Evolutionary conservation across 2,329 filamentous ascomycete genomes (phyloP).

Genomic region (Fragosphaeria purpurea): DNA sequence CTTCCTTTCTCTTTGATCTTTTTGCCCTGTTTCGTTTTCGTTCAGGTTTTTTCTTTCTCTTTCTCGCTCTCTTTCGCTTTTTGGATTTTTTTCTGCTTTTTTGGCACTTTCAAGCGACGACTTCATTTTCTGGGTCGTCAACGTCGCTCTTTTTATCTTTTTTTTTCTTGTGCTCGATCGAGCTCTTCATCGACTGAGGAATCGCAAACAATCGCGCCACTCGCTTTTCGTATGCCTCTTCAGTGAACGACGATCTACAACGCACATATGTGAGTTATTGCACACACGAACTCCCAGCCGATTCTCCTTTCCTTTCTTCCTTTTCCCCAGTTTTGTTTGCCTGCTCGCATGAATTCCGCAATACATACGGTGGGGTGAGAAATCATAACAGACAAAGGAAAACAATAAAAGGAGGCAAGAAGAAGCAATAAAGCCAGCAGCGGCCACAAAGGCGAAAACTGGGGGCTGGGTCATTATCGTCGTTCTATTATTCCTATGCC

Average conservation of each 20-base stretch:
- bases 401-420: not conserved
- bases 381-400: not conserved
- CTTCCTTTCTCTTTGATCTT: constrained; percentile 1
- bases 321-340: not conserved
- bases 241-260: not conserved
- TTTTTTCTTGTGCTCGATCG: not conserved
- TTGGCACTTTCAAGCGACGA: constrained; percentile 2
- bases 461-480: constrained; percentile 1
- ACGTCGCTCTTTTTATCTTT: constrained; percentile 6
- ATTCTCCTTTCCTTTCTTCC: not conserved
- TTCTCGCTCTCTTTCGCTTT: constrained; percentile 19
- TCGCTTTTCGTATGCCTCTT: constrained; percentile 1
- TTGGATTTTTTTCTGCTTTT: not conserved
- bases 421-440: not conserved
- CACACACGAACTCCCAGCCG: not conserved
- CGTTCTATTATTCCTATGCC: not conserved
- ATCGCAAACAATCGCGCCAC: not conserved
- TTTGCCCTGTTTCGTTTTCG: not conserved
- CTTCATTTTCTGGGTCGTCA: constrained; percentile 1
- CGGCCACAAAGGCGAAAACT: not conserved
- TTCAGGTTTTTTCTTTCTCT: constrained; percentile 15
- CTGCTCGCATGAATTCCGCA: constrained; percentile 2
- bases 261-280: not conserved
- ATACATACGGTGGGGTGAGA: constrained; percentile 2
- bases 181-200: constrained; percentile 6